Base-by-base conservation (phyloP, 768 basidiomycete species). In the Sarcodon aspratus region DNA sequence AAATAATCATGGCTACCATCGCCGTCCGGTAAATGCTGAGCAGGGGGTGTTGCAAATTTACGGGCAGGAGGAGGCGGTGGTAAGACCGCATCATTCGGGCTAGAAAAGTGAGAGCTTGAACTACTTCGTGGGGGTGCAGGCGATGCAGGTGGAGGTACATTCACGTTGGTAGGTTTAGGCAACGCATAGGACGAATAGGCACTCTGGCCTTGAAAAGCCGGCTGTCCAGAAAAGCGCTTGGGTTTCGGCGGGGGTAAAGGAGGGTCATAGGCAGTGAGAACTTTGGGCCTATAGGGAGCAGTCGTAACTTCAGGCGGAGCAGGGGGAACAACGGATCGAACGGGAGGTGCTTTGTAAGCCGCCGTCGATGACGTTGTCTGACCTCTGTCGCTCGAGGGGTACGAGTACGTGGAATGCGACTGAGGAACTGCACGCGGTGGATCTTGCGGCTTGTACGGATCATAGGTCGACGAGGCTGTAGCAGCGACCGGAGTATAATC, bases 261-360 rank as follows among this genome's bases (percentile, higher is more conserved):
- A 2, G 85, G 85, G 55, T 88, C 85, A 55, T 86, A 88, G 1
- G 85, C 85, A 54, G 86, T 84, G 11, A 68, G 70, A 33, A 77
- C 63, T 64, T 79, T 85, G 18, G 82, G 81, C 45, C 84, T 72
- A 51, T 68, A 78, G n/a, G 80, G 57, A 31, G 71, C 60, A 1
- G 73, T 63, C 3, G 72, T 62, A 13, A 70, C 67, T 6, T 63
- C 52, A 3, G 70, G 65, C 31, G 69, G 58, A 1, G 47, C 50
- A 33, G 46, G 52, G 21, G 21, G 21, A 5, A 27, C 21, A 10
- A 54, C 52, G 12, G 55, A 44, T 12, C 55, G 57, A 1, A 53
- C 52, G 5, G 54, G 53, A n/a, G 53, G 45, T 13, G 53, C 18
- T 11, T 51, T 27, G 5, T 27, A 27, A 27, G 21, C 21, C 21